Evolutionary conservation across 495 filamentous ascomycete species (phyloP).

Genomic region (Penicillium longicatenatum): DNA sequence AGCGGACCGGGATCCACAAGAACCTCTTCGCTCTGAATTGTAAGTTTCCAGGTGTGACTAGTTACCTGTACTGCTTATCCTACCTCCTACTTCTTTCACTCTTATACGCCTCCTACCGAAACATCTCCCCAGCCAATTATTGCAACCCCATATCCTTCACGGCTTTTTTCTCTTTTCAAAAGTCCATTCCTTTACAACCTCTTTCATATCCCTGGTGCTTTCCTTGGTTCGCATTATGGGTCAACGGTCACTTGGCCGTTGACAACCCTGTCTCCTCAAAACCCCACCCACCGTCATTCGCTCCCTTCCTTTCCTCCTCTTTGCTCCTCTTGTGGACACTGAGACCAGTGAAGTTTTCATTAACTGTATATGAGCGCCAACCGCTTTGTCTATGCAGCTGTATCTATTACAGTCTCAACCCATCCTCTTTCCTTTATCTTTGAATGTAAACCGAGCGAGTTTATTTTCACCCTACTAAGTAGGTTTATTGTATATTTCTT

Average conservation of each 20-base stretch:
- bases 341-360: conserved; percentile 9
- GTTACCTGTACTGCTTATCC: neutral
- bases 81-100: neutral
- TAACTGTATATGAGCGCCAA: conserved; percentile 40
- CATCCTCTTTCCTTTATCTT: conserved; percentile 6
- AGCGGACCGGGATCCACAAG: conserved; percentile 17
- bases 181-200: neutral
- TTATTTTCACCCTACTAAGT: neutral
- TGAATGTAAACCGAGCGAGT: conserved; percentile 9
- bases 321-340: neutral
- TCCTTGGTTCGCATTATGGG: neutral
- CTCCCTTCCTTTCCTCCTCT: neutral
- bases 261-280: neutral
- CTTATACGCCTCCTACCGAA: too few relatives aligned
- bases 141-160: neutral
- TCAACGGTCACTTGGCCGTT: neutral
- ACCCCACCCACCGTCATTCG: neutral
- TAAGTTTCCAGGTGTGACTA: conserved; percentile 2
- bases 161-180: neutral
- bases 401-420: neutral
- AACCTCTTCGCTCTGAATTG: conserved; percentile 22
- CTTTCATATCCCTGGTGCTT: neutral
- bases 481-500: neutral
- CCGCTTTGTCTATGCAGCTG: conserved; percentile 28
- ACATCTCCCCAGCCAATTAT: too few relatives aligned